Percentiles rank a stretch among this genome's conserved stretches.
Conservation (phyloP, 371 early-diverging fungal species). For the Mortierella sp. region DNA sequence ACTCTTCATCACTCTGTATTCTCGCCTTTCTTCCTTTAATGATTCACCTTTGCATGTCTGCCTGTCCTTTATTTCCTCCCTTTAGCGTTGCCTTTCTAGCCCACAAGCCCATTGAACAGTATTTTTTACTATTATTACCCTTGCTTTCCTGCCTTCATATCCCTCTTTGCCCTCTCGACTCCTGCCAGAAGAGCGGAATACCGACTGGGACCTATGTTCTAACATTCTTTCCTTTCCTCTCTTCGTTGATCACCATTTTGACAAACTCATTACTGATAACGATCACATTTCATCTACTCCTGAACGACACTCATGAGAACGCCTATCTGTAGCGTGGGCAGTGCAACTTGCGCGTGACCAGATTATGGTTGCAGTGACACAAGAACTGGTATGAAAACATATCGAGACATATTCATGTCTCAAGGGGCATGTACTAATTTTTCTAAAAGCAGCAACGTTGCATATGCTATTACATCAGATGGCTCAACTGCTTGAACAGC, state of each 20-base stretch:
- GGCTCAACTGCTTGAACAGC: conserved; percentile 42
- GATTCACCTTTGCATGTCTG: no score
- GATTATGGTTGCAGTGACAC: conserved; percentile 24
- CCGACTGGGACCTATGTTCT: no score
- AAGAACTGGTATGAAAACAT: conserved; percentile 24
- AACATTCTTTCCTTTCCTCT: no score
- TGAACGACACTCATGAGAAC: conserved; percentile 31
- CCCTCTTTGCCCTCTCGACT: no score
- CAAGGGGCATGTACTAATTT: conserved; percentile 48
- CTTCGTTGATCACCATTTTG: not conserved
- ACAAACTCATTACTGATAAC: not conserved
- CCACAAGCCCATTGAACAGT: not conserved
- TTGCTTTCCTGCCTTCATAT: not conserved
- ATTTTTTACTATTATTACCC: not conserved
- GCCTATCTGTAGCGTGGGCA: conserved; percentile 12
- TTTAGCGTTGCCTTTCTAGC: no score
- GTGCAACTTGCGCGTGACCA: conserved; percentile 19
- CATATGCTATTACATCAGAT: conserved; percentile 38
- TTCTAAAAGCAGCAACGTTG: conserved; percentile 25
- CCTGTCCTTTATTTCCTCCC: not conserved
- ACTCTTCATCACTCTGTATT: not conserved
- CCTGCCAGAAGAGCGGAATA: no score
- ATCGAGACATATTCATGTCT: conserved; percentile 54
- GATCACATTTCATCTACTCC: conserved; percentile 1
- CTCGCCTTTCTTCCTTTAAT: not conserved